phyloP scores from a whole-genome alignment of 371 early-diverging fungal species.

The Nematocida displodere region DNA sequence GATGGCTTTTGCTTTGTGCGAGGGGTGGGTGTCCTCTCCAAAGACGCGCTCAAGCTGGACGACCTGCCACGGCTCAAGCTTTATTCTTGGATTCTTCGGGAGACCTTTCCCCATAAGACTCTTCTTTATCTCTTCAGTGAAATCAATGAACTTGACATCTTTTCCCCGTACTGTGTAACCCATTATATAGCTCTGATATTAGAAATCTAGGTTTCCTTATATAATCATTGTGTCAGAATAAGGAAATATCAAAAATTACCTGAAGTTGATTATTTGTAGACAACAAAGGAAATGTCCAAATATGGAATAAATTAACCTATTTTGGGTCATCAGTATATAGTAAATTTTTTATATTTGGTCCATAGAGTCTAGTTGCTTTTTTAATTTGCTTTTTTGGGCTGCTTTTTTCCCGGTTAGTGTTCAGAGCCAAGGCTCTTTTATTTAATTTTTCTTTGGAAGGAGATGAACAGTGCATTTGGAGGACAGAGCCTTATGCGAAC shows the following conservation, averaged over 20 bases:
- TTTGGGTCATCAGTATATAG: not conserved
- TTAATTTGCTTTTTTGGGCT: not conserved
- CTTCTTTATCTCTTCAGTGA: slow-evolving; percentile 49
- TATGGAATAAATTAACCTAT: slow-evolving; percentile 30
- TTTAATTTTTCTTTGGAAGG: slow-evolving; percentile 27
- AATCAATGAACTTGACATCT: slow-evolving; percentile 53
- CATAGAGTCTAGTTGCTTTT: not conserved
- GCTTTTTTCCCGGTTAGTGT: too few species aligned
- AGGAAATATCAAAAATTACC: slow-evolving; percentile 10
- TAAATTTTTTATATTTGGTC: not conserved
- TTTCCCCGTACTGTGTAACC: not conserved
- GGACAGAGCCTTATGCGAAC: slow-evolving; percentile 42
- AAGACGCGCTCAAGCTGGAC: slow-evolving; percentile 46
- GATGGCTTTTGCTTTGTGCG: slow-evolving; percentile 41
- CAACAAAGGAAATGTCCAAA: slow-evolving; percentile 30
- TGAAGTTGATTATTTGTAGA: slow-evolving; percentile 1
- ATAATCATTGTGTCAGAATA: not conserved
- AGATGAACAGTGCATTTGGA: slow-evolving; percentile 35
- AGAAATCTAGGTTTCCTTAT: not conserved
- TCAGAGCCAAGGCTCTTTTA: too few species aligned
- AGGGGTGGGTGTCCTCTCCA: slow-evolving; percentile 57
- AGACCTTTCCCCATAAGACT: slow-evolving; percentile 2
- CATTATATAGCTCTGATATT: slow-evolving; percentile 11
- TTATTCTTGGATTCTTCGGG: slow-evolving; percentile 48
- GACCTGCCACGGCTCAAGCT: slow-evolving; percentile 51